Evolutionary conservation across 1,284 basidiomycete species (phyloP).

Genomic region (Bjerkandera adusta): DNA sequence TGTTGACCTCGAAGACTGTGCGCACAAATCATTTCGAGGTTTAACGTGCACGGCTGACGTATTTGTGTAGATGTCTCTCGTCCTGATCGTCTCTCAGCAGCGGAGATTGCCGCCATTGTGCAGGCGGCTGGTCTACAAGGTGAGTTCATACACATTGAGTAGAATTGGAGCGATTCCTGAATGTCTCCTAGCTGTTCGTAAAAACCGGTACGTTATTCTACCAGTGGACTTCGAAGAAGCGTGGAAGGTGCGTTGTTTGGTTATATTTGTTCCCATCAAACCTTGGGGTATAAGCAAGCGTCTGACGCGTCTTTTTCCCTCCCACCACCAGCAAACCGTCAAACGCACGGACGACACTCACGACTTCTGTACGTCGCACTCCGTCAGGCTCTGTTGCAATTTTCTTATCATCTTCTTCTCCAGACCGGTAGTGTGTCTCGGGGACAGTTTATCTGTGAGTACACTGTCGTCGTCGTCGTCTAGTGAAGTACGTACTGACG

Average conservation of each 20-base stretch:
- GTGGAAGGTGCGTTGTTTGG: constrained; percentile 86
- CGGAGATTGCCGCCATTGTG: constrained; percentile 94
- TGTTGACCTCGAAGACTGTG: constrained; percentile 98
- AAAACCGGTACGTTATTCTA: constrained; percentile 97
- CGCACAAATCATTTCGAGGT: constrained; percentile 31
- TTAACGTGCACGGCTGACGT: constrained; percentile 1
- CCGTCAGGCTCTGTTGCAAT: not conserved
- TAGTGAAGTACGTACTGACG: too few species aligned
- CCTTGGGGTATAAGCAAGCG: constrained; percentile 35
- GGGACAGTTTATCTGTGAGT: constrained; percentile 25
- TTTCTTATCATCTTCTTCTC: constrained; percentile 1
- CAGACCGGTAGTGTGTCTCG: constrained; percentile 54
- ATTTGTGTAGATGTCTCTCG: constrained; percentile 81
- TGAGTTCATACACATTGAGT: constrained; percentile 28
- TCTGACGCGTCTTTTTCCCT: constrained; percentile 31
- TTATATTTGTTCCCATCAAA: constrained; percentile 37
- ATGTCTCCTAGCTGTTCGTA: constrained; percentile 82
- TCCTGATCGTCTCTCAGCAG: constrained; percentile 93
- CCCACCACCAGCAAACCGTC: constrained; percentile 75
- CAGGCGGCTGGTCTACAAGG: constrained; percentile 98
- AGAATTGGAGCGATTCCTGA: not conserved
- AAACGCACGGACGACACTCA: constrained; percentile 92
- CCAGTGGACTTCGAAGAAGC: constrained; percentile 98
- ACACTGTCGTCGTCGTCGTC: constrained; percentile 4
- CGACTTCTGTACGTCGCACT: constrained; percentile 81